These are phyloP conservation scores for Globisporangium alternatum DNA, from an alignment of 352 stramenopile species.

Conservation along the genomic window DNA sequence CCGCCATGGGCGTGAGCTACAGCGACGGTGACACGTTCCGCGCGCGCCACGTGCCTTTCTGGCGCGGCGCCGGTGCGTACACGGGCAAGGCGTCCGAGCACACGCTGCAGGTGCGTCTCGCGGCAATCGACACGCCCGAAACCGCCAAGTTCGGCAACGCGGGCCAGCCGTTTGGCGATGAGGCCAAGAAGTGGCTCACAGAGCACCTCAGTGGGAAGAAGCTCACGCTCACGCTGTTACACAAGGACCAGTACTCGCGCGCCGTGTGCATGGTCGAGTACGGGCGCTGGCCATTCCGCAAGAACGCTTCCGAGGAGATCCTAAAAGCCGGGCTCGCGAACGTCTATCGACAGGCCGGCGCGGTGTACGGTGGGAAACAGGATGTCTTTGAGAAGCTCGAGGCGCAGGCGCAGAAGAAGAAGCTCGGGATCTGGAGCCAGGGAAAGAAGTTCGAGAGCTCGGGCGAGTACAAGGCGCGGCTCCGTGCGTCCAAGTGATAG, in stretches of 20 bases:
- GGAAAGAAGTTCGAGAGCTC: constrained; percentile 69
- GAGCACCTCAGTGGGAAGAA: constrained; percentile 40
- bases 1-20: constrained; percentile 47
- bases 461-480: constrained; percentile 73
- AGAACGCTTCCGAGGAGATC: constrained; percentile 79
- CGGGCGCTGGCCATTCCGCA: constrained; percentile 70
- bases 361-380: constrained; percentile 76
- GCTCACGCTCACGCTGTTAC: constrained; percentile 74
- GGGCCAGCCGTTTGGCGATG: constrained; percentile 73
- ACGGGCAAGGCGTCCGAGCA: constrained; percentile 68
- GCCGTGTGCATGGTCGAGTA: constrained; percentile 84
- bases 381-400: constrained; percentile 71
- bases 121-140: constrained; percentile 82
- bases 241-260: constrained; percentile 84
- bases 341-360: constrained; percentile 74
- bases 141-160: constrained; percentile 81
- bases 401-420: constrained; percentile 52
- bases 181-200: constrained; percentile 72
- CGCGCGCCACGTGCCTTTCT: constrained; percentile 59
- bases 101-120: constrained; percentile 83
- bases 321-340: constrained; percentile 68
- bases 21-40: constrained; percentile 87
- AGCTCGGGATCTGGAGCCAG: constrained; percentile 76
- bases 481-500: constrained; percentile 30
- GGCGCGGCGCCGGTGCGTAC: constrained; percentile 35